Base-by-base conservation (phyloP, 441 rosid species). In the Kokia cookei region DNA sequence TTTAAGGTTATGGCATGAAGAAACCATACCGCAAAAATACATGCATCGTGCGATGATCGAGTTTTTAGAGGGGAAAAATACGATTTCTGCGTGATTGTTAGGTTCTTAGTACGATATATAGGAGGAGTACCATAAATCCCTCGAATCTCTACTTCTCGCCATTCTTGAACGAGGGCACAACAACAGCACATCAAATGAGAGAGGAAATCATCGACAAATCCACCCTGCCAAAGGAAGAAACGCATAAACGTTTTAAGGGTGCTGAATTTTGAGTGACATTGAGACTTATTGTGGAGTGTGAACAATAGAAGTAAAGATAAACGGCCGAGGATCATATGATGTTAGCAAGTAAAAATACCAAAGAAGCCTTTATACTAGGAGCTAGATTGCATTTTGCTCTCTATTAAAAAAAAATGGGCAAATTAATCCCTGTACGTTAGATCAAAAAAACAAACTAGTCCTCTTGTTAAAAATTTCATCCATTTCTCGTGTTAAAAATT, bases 121-220 rank as follows among this genome's bases (percentile, higher is more conserved):
- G 55, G 12, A 32, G 35, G 78, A 82, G 57, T 86, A 90, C 98
- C 97, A 37, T 88, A 84, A 55, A 78, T 83, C 48, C 95, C 93
- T 43, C 98, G 96, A 71, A 87, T 87, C 84, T 95, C 98, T 42
- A 92, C 93, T 86, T 95, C 98, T 78, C 99, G 88, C 82, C 87
- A 89, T 82, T 95, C 99, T 90, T 95, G 99, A 69, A 93, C 97
- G 15, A 95, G 96, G 48, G 98, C 93, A 76, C 98, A 95, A 82
- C 99, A 93, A 82, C 99, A 95, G 75, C 98, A 93, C 93, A 93
- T 88, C 35, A 95, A 80, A 85, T 93, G 99, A 0, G 99, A 93
- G 72, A 93, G 88, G 79, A 94, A 93, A 81, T 94, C 98, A 27
- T 93, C 99, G 63, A 93, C 60, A 77, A 81, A 86, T 61, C 99